A percentile compares a stretch with the other conserved stretches of the same genome.
These are phyloP conservation scores for Teunomyces tritomae DNA, from an alignment of 805 yeast genomes.

Conservation along the genomic window DNA sequence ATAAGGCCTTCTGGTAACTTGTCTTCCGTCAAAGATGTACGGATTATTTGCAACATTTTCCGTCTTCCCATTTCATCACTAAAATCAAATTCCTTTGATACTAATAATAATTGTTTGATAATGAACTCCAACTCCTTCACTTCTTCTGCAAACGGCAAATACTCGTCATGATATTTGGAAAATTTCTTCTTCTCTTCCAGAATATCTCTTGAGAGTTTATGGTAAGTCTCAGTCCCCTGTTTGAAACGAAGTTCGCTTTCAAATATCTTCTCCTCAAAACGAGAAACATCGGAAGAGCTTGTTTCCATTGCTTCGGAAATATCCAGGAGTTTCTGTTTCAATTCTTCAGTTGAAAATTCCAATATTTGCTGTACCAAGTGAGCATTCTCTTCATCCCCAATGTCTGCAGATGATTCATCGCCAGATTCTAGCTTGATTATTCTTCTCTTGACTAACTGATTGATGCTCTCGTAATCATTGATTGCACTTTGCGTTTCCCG, in stretches of 20 bases:
- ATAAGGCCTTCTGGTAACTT: constrained; percentile 53
- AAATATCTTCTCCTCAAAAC: constrained; percentile 7
- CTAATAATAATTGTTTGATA: constrained; percentile 65
- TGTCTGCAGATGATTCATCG: constrained; percentile 17
- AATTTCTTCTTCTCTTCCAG: constrained; percentile 7
- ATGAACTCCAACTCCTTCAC: constrained; percentile 66
- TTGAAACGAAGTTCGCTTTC: constrained; percentile 10
- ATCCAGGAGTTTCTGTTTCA: constrained; percentile 11
- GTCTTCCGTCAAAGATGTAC: constrained; percentile 55
- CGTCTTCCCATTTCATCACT: constrained; percentile 91
- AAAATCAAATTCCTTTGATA: constrained; percentile 73
- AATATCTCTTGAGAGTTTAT: constrained; percentile 9
- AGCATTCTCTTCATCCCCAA: constrained; percentile 14
- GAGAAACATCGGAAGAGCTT: constrained; percentile 5
- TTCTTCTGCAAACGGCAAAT: constrained; percentile 38
- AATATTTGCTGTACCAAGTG: constrained; percentile 11
- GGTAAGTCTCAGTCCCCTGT: constrained; percentile 9
- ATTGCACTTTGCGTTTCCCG: constrained; percentile 8
- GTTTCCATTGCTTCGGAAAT: constrained; percentile 6
- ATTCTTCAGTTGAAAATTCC: constrained; percentile 11
- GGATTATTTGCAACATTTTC: constrained; percentile 53
- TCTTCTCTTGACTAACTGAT: constrained; percentile 12
- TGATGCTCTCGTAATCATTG: constrained; percentile 13
- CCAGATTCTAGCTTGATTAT: constrained; percentile 13
- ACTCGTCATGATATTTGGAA: constrained; percentile 19